phyloP scores from a whole-genome alignment of 2,329 filamentous ascomycete genomes.

The Rugonectria rugulosa region DNA sequence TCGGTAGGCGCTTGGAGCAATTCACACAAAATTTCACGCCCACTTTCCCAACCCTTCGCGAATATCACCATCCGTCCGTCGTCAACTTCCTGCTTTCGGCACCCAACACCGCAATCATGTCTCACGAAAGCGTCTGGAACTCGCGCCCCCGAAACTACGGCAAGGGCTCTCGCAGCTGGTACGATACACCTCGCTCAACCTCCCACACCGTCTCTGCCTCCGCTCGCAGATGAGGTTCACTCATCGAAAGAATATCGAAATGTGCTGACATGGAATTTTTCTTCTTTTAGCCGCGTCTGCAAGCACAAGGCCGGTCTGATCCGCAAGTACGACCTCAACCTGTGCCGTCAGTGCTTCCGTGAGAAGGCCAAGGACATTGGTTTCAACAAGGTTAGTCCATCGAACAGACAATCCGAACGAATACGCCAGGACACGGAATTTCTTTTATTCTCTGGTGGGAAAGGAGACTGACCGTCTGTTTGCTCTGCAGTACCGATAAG shows the following conservation, averaged over 20 bases:
- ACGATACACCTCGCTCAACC: slow-evolving; percentile 51
- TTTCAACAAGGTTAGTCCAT: slow-evolving; percentile 70
- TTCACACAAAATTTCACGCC: slow-evolving; percentile 52
- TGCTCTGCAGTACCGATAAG: slow-evolving; percentile 48
- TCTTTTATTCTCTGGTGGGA: not conserved
- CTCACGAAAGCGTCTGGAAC: slow-evolving; percentile 98
- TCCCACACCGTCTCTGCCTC: slow-evolving; percentile 3
- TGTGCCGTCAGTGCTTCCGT: slow-evolving; percentile 82
- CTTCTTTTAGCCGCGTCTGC: slow-evolving; percentile 66
- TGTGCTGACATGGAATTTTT: slow-evolving; percentile 42
- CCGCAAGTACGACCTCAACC: slow-evolving; percentile 98
- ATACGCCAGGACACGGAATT: too few species aligned
- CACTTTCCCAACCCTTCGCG: slow-evolving; percentile 41
- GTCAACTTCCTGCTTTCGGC: slow-evolving; percentile 41
- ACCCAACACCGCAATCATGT: slow-evolving; percentile 60
- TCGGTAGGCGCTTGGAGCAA: slow-evolving; percentile 43
- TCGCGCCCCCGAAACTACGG: slow-evolving; percentile 96
- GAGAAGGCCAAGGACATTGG: slow-evolving; percentile 77
- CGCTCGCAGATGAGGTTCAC: not conserved
- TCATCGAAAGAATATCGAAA: slow-evolving; percentile 9
- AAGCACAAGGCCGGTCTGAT: slow-evolving; percentile 98
- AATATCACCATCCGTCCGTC: slow-evolving; percentile 41
- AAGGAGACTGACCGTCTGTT: slow-evolving; percentile 27
- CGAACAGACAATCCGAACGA: slow-evolving; percentile 3
- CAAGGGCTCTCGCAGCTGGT: slow-evolving; percentile 95